Evolutionary conservation across 1,139 yeast species (phyloP), one percentile per base, ranked within the genome.

Genomic region (Spathaspora sp.): DNA sequence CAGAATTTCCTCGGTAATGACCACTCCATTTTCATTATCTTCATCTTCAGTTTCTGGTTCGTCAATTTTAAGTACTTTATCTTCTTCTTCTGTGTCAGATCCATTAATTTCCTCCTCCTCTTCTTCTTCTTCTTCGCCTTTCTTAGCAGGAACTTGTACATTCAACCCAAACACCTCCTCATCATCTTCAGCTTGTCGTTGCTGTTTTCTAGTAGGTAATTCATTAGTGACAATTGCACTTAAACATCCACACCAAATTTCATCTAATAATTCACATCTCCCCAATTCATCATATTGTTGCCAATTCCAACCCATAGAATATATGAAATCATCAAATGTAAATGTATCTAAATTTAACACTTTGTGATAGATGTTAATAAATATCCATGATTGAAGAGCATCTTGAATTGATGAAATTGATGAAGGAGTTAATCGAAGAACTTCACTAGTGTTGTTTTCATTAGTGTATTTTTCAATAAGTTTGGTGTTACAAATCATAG

Each of bases 281-380:
- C 80, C 79, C 7, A 60, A 47, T 9, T 76, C 74, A 10, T 67
- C 60, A 20, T 68, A 74, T 39, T 74, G 74, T 41, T 75, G 73
- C 37, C 64, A 58, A 44, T 65, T 67, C 86, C 86, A 80, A 10
- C 75, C 74, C 67, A 89, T 69, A 2, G 86, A 83, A 48, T 80
- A 81, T 4, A 86, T 61, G 57, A 82, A 86, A 58, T 87, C 95
- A 63, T 89, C 96, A 67, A 86, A 86, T 0, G 95, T 84, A 54
- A 88, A 85, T 0, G 87, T 80, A 58, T 86, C 91, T 17, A 89
- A 68, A 13, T 77, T 63, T 43, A 87, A 67, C 1, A 88, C 82
- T 27, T 76, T 76, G 54, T 82, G 82, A 59, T 84, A 89, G 44
- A 87, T 78, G 58, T 88, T 88, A 41, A 88, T 65, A 55, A 89